Evolutionary conservation across 352 stramenopile species (phyloP), one percentile per base, ranked within the genome.

Genomic region (Globisporangium orthogonon): DNA sequence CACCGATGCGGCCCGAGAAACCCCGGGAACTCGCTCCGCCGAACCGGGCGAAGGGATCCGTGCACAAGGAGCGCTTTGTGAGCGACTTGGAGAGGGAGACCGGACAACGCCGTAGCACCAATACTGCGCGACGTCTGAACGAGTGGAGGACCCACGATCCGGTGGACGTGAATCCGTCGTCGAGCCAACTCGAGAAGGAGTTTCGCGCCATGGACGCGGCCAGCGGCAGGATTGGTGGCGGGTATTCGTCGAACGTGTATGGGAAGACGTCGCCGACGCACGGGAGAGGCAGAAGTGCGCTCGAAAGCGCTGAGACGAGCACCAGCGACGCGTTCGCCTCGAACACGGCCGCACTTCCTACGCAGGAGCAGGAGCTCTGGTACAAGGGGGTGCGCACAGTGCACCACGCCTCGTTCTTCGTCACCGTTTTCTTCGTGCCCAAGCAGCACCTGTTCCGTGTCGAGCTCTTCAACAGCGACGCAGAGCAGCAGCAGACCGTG

Each of bases 391-490:
- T 82, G 52, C 73, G 78, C 7, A 70, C 72, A 30, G 62, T 92
- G 43, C 69, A 82, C 15, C 73, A 81, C 52, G 63, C 81, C 33
- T 77, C 76, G 33, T 85, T 92, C 60, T 89, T 89, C 57, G 63
- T 92, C n/a, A 83, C 83, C 17, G 52, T 89, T 35, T 86, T 85
- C 50, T 74, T 74, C 56, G 79, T 86, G 17, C 69, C 70, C 51
- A 85, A 71, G 68, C 78, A 90, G 50, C 62, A 65, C 44, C 66
- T 86, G 47, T 86, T 89, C 59, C 75, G 79, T 17, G 76, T 92
- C 31, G 80, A 92, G 47, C 61, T 88, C 6, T 89, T 92, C 55
- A 90, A 90, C 58, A 90, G 73, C 60, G 79, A 92, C 54, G 88
- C 74, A 15, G 83, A 92, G 46, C 70, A 84, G 50, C 75, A 83